phyloP scores from a whole-genome alignment of 2,329 filamentous ascomycete species.

The Aspergillus sp. region DNA sequence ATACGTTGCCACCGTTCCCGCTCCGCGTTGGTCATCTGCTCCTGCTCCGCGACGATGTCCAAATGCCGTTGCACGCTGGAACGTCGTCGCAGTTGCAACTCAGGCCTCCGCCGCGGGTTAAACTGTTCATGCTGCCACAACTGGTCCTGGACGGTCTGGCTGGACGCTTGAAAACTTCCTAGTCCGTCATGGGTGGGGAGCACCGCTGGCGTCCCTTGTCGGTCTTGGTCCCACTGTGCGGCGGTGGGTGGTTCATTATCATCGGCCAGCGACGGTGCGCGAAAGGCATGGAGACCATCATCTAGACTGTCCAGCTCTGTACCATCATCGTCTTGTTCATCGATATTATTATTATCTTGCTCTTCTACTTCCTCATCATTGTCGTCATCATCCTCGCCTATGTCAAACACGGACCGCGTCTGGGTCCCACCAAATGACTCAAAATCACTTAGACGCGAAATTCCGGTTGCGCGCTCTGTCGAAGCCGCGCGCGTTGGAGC shows the following conservation, averaged over 20 bases:
- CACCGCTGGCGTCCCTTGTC: slow-evolving; percentile 56
- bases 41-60: slow-evolving; percentile 51
- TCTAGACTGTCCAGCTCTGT: slow-evolving; percentile 91
- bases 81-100: slow-evolving; percentile 42
- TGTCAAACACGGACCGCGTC: slow-evolving; percentile 48
- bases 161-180: slow-evolving; percentile 69
- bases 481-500: slow-evolving; percentile 62
- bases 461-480: slow-evolving; percentile 60
- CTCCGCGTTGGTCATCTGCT: slow-evolving; percentile 51
- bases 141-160: slow-evolving; percentile 64
- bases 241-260: slow-evolving; percentile 24
- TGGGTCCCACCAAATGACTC: slow-evolving; percentile 66
- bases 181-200: slow-evolving; percentile 90
- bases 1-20: slow-evolving; percentile 74
- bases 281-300: slow-evolving; percentile 82
- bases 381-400: slow-evolving; percentile 30
- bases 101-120: slow-evolving; percentile 57
- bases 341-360: background rate
- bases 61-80: slow-evolving; percentile 54
- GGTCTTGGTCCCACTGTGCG: slow-evolving; percentile 36
- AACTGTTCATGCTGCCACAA: slow-evolving; percentile 83
- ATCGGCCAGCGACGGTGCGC: slow-evolving; percentile 50
- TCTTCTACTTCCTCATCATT: slow-evolving; percentile 55
- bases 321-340: slow-evolving; percentile 40
- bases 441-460: slow-evolving; percentile 71